Conservation (phyloP, 179 eudicot species). For the Silene coronaria region DNA sequence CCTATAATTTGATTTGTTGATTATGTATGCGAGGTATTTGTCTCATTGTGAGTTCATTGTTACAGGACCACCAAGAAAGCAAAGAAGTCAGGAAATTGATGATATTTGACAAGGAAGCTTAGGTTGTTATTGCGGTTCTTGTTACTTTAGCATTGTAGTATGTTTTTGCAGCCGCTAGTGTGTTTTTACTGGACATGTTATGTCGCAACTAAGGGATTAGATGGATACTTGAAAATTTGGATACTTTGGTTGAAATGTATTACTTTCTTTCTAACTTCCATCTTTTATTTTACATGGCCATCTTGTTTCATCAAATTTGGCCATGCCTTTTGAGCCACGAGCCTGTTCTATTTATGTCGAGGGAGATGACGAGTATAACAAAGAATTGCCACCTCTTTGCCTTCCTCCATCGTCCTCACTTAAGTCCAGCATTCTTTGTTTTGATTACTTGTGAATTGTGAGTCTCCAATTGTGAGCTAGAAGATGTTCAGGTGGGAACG, state of each 20-base stretch:
- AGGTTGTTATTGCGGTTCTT: slow-evolving; percentile 15
- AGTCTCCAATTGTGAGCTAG: too few species aligned
- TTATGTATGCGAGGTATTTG: not conserved
- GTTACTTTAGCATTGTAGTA: slow-evolving; percentile 32
- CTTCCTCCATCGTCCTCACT: too few species aligned
- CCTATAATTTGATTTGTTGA: not conserved
- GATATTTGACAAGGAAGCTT: slow-evolving; percentile 12
- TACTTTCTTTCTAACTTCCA: not conserved
- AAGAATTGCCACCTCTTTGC: too few species aligned
- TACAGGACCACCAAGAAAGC: slow-evolving; percentile 60
- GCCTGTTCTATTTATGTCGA: too few species aligned
- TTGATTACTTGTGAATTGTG: too few species aligned
- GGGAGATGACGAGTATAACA: too few species aligned
- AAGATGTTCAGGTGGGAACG: too few species aligned
- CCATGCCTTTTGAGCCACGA: too few species aligned
- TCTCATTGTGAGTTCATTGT: not conserved
- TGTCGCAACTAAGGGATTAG: slow-evolving; percentile 15
- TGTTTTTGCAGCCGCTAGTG: slow-evolving; percentile 30
- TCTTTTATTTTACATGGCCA: not conserved
- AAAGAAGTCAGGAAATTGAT: slow-evolving; percentile 37
- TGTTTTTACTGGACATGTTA: slow-evolving; percentile 25
- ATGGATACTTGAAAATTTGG: slow-evolving; percentile 17
- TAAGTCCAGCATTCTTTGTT: too few species aligned
- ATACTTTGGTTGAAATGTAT: slow-evolving; percentile 24
- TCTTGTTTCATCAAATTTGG: not conserved